Conservation (phyloP, 495 filamentous ascomycete genomes). For the Penicillium subrubescens region DNA sequence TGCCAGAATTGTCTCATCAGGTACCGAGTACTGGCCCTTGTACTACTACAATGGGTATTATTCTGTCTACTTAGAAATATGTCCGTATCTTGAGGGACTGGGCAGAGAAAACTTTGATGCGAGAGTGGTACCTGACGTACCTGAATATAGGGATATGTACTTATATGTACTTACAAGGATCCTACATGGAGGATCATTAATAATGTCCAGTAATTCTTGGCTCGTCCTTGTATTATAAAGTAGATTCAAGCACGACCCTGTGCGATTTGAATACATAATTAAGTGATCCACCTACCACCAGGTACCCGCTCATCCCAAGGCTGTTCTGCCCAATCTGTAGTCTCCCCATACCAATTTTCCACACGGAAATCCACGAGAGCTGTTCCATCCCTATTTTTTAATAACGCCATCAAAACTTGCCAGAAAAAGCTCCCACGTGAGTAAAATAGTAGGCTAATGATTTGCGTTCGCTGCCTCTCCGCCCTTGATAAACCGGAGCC, state of each 20-base stretch:
- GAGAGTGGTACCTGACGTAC: not conserved
- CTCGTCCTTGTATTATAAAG: not conserved
- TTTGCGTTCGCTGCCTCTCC: not conserved
- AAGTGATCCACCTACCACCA: too few relatives aligned
- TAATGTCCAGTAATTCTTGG: not conserved
- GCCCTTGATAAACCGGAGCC: not conserved
- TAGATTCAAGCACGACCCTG: not conserved
- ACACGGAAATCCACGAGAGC: too few relatives aligned
- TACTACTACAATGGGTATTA: not conserved
- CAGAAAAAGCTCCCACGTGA: too few relatives aligned
- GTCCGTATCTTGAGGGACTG: not conserved
- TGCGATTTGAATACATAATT: too few relatives aligned
- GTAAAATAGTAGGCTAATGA: too few relatives aligned
- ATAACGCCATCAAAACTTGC: too few relatives aligned
- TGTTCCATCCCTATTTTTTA: too few relatives aligned
- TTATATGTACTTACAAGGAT: not conserved
- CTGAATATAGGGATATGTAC: not conserved
- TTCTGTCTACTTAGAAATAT: not conserved
- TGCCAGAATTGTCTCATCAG: not conserved
- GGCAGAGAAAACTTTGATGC: not conserved
- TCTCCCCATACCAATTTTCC: too few relatives aligned
- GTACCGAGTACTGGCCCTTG: not conserved
- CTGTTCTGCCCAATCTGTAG: too few relatives aligned
- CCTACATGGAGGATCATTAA: not conserved
- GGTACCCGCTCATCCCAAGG: too few relatives aligned